phyloP scores from a whole-genome alignment of 768 basidiomycete genomes.

The Lactarius vividus region DNA sequence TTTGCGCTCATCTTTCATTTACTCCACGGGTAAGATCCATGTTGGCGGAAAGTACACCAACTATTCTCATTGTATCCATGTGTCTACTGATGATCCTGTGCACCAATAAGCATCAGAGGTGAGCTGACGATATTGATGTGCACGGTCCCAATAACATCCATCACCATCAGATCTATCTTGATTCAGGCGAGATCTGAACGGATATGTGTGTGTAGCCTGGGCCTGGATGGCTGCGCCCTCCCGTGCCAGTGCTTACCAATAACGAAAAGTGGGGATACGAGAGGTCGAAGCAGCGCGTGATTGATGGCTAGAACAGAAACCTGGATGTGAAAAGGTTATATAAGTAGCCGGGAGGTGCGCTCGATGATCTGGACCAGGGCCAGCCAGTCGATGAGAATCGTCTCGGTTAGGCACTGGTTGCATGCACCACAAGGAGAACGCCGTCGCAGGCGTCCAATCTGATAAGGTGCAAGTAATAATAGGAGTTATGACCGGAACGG shows the following conservation, averaged over 20 bases:
- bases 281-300: conserved; percentile 5
- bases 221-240: background rate
- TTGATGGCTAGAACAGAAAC: conserved; percentile 2
- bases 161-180: conserved; percentile 5
- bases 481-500: conserved; percentile 1
- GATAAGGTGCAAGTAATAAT: background rate
- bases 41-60: background rate
- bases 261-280: conserved; percentile 8
- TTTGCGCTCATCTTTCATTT: conserved; percentile 4
- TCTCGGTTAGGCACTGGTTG: background rate
- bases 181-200: conserved; percentile 10
- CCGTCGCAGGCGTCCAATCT: background rate
- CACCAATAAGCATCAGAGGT: background rate
- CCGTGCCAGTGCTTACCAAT: conserved; percentile 1
- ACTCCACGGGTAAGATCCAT: background rate
- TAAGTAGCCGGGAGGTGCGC: background rate
- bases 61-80: background rate
- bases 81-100: conserved; percentile 1
- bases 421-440: background rate
- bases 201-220: background rate
- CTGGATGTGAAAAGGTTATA: background rate
- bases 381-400: background rate
- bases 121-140: conserved; percentile 2
- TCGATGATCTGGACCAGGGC: conserved; percentile 7
- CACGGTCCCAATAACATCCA: background rate